A percentile compares a stretch with the other conserved stretches of the same genome.
Evolutionary conservation across 495 filamentous ascomycete species (phyloP).

Genomic region (Aspergillus cristatus): DNA sequence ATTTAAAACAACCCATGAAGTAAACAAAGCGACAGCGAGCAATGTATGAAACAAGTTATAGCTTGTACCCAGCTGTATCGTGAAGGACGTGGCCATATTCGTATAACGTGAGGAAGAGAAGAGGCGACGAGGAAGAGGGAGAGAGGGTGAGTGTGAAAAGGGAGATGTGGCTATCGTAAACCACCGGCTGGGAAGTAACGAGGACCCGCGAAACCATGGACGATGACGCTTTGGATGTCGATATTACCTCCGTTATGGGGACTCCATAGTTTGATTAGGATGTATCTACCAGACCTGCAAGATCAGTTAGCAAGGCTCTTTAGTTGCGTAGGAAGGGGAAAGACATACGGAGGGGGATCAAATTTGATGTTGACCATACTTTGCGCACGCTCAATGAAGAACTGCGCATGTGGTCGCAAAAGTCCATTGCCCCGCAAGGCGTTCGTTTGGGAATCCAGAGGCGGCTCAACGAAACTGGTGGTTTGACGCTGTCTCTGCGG

Average conservation of each 20-base stretch:
- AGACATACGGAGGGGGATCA: constrained; percentile 75
- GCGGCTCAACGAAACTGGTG: not conserved
- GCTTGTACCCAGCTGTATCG: no score
- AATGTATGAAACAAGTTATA: no score
- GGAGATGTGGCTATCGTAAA: constrained; percentile 8
- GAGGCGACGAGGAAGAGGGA: no score
- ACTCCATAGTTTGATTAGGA: constrained; percentile 82
- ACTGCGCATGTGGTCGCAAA: constrained; percentile 62
- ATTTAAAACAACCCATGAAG: no score
- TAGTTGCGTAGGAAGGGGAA: not conserved
- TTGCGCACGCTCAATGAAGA: constrained; percentile 71
- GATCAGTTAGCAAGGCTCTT: constrained; percentile 5
- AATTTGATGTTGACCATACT: constrained; percentile 82
- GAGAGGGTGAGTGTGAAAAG: no score
- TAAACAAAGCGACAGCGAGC: no score
- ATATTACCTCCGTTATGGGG: constrained; percentile 60
- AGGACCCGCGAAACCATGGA: constrained; percentile 73
- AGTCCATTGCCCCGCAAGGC: constrained; percentile 33
- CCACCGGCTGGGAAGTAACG: constrained; percentile 57
- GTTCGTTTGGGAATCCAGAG: constrained; percentile 14
- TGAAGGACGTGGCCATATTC: no score
- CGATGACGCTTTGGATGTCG: constrained; percentile 74
- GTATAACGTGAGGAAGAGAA: no score
- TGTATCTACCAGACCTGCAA: constrained; percentile 56
- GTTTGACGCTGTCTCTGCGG: not conserved